Evolutionary conservation across 257 asterid species (phyloP), one percentile per base, ranked within the genome.

Genomic region (Leptodermis oblonga): DNA sequence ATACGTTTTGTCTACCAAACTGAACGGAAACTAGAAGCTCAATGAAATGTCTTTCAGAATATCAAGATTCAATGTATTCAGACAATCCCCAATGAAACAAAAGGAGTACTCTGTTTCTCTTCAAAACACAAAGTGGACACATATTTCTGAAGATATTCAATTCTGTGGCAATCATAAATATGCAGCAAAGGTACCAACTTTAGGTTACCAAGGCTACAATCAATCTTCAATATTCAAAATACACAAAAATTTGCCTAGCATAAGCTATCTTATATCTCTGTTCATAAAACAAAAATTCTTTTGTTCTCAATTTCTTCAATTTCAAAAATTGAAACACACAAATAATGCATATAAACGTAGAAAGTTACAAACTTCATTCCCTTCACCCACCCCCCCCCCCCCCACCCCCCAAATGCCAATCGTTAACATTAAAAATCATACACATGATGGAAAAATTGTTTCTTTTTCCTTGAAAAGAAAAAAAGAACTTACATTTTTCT

Each of bases 401-500:
- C n/a, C n/a, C n/a, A n/a, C n/a, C n/a, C n/a, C n/a, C n/a, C n/a
- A n/a, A n/a, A n/a, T n/a, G n/a, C n/a, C n/a, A n/a, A n/a, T n/a
- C n/a, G n/a, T n/a, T n/a, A n/a, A n/a, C n/a, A n/a, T n/a, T n/a
- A n/a, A n/a, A n/a, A n/a, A n/a, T n/a, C n/a, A n/a, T n/a, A n/a
- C n/a, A n/a, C n/a, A n/a, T n/a, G n/a, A n/a, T n/a, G n/a, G n/a
- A n/a, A n/a, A n/a, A n/a, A n/a, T n/a, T n/a, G 5, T 59, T 31
- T 59, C 51, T 64, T 25, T 46, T 64, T 28, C n/a, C 25, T 12
- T 7, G 0, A 4, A 18, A 67, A 65, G 15, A 7, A 62, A 14
- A 61, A n/a, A 54, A 8, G 65, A 73, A 70, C 90, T 82, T 79
- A 92, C 96, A 79, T 87, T 92, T 77, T 85, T 85, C 63, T 71